Evolutionary conservation across 192 early-diverging fungal species (phyloP), one percentile per base, ranked within the genome.

Genomic region (Coemansia sp.): DNA sequence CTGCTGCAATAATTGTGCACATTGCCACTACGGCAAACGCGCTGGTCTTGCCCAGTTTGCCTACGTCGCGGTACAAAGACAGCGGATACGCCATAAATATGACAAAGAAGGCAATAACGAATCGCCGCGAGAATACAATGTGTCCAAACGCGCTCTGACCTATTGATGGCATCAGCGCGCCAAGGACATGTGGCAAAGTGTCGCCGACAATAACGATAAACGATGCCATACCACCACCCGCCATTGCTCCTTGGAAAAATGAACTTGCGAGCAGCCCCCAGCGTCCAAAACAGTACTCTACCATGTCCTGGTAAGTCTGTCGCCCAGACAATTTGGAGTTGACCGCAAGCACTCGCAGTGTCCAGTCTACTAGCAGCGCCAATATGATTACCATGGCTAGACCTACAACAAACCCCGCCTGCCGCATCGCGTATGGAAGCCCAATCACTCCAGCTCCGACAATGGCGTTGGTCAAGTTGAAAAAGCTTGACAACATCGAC

Each of bases 401-500:
- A 2, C 88, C 89, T 1, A 77, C 60, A n/a, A 84, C 48, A 34
- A 92, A 76, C 41, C 93, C 95, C 2, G 95, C 89, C 74, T 94
- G 87, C 51, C 85, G 85, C 69, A 95, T 93, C 29, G 93, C 88
- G 68, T 89, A 95, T 0, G 95, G 95, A 10, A 97, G 72, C 2
- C 95, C 95, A 77, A 88, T 87, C 36, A 86, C 87, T 76, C 95
- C 95, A 19, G 95, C 95, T 10, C 95, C 95, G 67, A 97, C 90
- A 38, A 97, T 97, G 45, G 92, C 92, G 75, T 97, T 97, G 31
- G 94, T 92, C 83, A 97, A 91, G 67, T 95, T 95, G 70, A 95
- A 89, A 41, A 85, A 79, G 44, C 84, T 85, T 22, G 77, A 68
- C 20, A 79, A 15, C 71, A 77, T 83, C 34, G 80, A 83, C 8